Base-by-base conservation (phyloP, 2,329 filamentous ascomycete genomes). In the Fulvia fulva region DNA sequence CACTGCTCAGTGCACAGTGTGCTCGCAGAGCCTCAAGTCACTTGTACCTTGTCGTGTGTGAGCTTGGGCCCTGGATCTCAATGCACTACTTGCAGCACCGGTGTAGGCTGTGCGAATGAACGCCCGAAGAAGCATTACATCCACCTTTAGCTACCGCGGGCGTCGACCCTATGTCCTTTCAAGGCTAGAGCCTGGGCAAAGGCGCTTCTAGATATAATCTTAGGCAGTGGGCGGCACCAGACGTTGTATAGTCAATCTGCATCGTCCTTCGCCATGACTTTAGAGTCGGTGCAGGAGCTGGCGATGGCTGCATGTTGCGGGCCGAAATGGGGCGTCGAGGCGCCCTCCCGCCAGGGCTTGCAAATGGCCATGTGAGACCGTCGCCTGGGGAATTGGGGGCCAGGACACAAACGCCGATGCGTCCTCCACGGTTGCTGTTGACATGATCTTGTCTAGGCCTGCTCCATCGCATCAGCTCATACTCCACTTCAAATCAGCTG, bases 21-120 rank as follows among this genome's bases (percentile, higher is more conserved):
- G 19, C n/a, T 49, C 50, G 55, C 55, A 57, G 55, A 53, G 50
- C 55, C 55, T 53, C 50, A 52, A 47, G 55, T 53, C 47, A 43
- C 50, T 47, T 49, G 55, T 53, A 57, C 50, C 54, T n/a, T 46
- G 43, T 16, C 9, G 25, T 30, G 22, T 21, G 30, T 16, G 46
- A 22, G 34, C 45, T 25, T 28, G 30, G 52, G 41, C 52, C 44
- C 30, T 28, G 5, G 28, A 14, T 21, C n/a, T 22, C 22, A 32
- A 28, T 23, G 32, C 45, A 23, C 45, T 19, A 56, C 32, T 22
- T 55, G 54, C 22, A 26, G 45, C 23, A 51, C 54, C 54, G 54
- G 54, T 56, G 46, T 41, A n/a, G 32, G 23, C 21, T 16, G 46
- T 49, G 54, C 54, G 46, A 56, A 56, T 56, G 28, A 51, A 25